Conservation (phyloP, 2,329 filamentous ascomycete genomes). For the Ascochyta clinopodiicola region DNA sequence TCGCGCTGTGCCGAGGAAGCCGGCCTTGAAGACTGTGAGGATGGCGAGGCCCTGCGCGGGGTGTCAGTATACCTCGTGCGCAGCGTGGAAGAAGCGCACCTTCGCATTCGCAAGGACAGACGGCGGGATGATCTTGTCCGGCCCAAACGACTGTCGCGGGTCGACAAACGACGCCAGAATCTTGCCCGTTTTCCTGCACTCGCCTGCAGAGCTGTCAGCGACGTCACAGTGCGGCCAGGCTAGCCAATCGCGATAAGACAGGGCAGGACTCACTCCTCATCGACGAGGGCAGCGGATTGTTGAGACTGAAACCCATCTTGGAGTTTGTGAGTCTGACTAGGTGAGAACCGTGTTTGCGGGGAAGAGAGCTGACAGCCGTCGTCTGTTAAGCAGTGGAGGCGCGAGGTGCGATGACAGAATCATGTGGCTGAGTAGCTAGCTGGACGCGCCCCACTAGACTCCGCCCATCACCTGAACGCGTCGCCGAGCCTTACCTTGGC, state of each 20-base stretch:
- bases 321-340: background rate
- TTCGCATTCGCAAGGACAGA: constrained; percentile 89
- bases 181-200: constrained; percentile 97
- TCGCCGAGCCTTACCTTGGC: constrained; percentile 16
- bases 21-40: constrained; percentile 85
- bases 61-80: constrained; percentile 8
- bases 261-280: constrained; percentile 56
- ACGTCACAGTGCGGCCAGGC: constrained; percentile 29
- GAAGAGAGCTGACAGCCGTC: background rate
- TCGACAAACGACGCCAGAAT: constrained; percentile 95
- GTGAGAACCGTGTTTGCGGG: constrained; percentile 1
- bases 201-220: constrained; percentile 66
- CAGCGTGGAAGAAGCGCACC: constrained; percentile 55
- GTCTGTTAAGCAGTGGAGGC: constrained; percentile 5
- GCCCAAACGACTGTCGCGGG: constrained; percentile 89
- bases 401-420: constrained; percentile 15
- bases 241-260: constrained; percentile 1
- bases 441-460: constrained; percentile 8
- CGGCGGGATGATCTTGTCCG: constrained; percentile 96
- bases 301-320: constrained; percentile 57
- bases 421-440: constrained; percentile 13
- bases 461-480: constrained; percentile 12
- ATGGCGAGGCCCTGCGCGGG: constrained; percentile 74
- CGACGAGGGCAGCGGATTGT: constrained; percentile 61
- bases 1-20: constrained; percentile 81